A percentile compares a stretch with the other conserved stretches of the same genome.
phyloP scores from a whole-genome alignment of 192 early-diverging fungal species.

The Backusella macrospora region DNA sequence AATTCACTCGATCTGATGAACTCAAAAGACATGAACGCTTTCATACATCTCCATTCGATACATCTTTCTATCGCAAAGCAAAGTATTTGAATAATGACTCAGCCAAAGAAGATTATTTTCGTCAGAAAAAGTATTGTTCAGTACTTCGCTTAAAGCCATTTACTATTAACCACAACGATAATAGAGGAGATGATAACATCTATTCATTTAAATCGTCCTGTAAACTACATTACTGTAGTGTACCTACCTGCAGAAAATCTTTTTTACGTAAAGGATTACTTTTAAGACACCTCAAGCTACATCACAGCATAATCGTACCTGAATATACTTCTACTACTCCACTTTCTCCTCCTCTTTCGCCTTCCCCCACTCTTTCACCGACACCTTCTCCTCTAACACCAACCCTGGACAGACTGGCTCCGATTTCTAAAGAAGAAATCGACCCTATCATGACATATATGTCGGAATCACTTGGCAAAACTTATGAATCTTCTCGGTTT shows the following conservation, averaged over 20 bases:
- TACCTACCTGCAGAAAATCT: not conserved
- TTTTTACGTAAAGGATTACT: conserved; percentile 11
- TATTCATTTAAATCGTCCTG: not conserved
- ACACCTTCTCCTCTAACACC: not conserved
- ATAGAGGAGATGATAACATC: not conserved
- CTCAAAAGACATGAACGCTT: conserved; percentile 12
- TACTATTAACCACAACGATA: not conserved
- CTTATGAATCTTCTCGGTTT: not conserved
- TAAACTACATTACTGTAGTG: not conserved
- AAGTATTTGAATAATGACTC: not conserved
- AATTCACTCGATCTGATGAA: conserved; percentile 16
- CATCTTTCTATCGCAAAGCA: not conserved
- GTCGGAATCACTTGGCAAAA: not conserved
- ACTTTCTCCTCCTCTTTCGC: not conserved
- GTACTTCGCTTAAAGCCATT: conserved; percentile 8
- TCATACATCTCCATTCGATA: conserved; percentile 2
- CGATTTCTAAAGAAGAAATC: not conserved
- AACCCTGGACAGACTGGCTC: not conserved
- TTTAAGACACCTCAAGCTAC: not conserved
- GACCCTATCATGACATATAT: not conserved
- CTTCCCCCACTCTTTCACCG: not conserved
- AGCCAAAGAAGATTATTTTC: conserved; percentile 11
- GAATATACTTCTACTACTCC: not conserved
- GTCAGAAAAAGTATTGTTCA: not conserved
- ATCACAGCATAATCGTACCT: not conserved